These are phyloP conservation scores for Lactifluus hygrophoroides DNA, from an alignment of 768 basidiomycete species.

Conservation along the genomic window DNA sequence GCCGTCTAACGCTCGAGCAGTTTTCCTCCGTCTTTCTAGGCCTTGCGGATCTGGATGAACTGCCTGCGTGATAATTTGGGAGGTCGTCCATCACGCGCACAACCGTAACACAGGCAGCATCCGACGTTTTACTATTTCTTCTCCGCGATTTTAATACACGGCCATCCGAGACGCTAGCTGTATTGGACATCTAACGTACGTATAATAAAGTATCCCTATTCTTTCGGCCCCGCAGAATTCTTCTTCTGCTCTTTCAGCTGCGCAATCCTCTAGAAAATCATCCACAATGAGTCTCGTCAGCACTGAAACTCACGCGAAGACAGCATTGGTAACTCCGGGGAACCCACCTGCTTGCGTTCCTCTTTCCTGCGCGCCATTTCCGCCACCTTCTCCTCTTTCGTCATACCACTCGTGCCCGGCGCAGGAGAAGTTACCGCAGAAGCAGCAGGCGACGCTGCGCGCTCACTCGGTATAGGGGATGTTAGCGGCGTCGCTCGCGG, in stretches of 20 bases:
- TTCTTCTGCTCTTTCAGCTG: conserved; percentile 78
- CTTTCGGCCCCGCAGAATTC: conserved; percentile 25
- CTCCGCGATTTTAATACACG: too few relatives aligned
- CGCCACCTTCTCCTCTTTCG: conserved; percentile 89
- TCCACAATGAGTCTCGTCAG: neutral
- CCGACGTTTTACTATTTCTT: too few relatives aligned
- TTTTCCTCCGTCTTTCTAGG: too few relatives aligned
- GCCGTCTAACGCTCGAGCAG: too few relatives aligned
- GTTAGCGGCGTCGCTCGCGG: conserved; percentile 5
- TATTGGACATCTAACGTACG: too few relatives aligned
- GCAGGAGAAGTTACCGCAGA: too few relatives aligned
- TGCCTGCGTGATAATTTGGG: too few relatives aligned
- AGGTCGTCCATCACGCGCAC: too few relatives aligned
- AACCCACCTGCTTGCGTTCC: conserved; percentile 75
- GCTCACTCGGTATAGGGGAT: conserved; percentile 14
- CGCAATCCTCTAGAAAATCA: conserved; percentile 52
- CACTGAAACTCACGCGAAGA: neutral
- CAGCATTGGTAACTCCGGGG: neutral
- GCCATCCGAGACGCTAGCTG: too few relatives aligned
- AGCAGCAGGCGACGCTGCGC: conserved; percentile 22
- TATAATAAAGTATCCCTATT: too few relatives aligned
- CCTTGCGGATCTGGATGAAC: too few relatives aligned
- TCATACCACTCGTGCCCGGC: conserved; percentile 41
- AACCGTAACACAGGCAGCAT: too few relatives aligned
- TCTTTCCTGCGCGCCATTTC: conserved; percentile 90